These are phyloP conservation scores for Aspergillus puulaauensis DNA, from an alignment of 2,329 filamentous ascomycete genomes.

Conservation along the genomic window DNA sequence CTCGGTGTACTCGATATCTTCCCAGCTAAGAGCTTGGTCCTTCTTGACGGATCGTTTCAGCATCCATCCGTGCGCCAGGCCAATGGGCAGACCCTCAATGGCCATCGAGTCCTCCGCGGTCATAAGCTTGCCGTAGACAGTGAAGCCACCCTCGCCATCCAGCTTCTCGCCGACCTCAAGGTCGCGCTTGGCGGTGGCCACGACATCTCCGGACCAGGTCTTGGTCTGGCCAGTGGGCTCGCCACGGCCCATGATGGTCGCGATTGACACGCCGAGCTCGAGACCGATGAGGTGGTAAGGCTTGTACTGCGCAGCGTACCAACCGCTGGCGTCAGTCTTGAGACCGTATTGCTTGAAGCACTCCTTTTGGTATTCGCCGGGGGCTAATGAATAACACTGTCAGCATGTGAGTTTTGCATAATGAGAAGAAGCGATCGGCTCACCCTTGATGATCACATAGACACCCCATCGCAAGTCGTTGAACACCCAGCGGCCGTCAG, in stretches of 20 bases:
- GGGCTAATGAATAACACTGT: not conserved
- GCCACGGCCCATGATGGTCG: not conserved
- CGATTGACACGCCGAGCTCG: not conserved
- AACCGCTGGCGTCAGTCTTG: not conserved
- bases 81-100: not conserved
- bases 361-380: not conserved
- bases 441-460: not conserved
- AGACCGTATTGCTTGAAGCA: not conserved
- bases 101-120: not conserved
- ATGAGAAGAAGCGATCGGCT: not conserved
- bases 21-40: not conserved
- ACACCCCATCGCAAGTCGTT: not conserved
- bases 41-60: not conserved
- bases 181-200: not conserved
- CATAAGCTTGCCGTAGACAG: not conserved
- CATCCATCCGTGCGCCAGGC: not conserved
- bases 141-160: not conserved
- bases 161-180: not conserved
- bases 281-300: not conserved
- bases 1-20: not conserved
- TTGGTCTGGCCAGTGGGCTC: not conserved
- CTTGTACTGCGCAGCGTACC: not conserved
- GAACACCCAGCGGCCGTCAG: not conserved
- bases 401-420: not conserved
- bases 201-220: not conserved